These are phyloP conservation scores for Begonia loranthoides DNA, from an alignment of 306 rosid species.

Conservation along the genomic window DNA sequence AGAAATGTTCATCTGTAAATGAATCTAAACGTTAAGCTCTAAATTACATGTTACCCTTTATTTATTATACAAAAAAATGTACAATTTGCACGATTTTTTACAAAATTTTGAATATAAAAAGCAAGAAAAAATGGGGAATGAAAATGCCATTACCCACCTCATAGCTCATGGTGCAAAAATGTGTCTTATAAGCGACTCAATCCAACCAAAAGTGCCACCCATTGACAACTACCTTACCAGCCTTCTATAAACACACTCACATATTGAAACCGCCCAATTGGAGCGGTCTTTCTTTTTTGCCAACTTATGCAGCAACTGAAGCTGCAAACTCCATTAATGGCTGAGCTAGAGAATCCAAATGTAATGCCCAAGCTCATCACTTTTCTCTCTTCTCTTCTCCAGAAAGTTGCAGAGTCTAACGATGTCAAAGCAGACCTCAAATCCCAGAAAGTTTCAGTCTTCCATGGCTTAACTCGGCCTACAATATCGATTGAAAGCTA, in stretches of 20 bases:
- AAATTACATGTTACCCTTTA: too few relatives aligned
- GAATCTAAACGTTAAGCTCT: too few relatives aligned
- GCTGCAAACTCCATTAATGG: slow-evolving; percentile 29
- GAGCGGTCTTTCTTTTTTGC: too few relatives aligned
- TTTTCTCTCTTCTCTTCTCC: slow-evolving; percentile 71
- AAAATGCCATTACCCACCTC: slow-evolving; percentile 21
- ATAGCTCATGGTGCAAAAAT: slow-evolving; percentile 4
- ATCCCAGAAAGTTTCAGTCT: slow-evolving; percentile 59
- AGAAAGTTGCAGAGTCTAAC: slow-evolving; percentile 68
- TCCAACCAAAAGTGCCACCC: slow-evolving; percentile 7
- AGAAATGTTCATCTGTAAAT: too few relatives aligned
- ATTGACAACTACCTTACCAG: slow-evolving; percentile 11
- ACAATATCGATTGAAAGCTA: slow-evolving; percentile 65
- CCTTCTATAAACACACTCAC: not conserved
- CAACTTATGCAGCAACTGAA: too few relatives aligned
- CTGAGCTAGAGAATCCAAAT: slow-evolving; percentile 65
- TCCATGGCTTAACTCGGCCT: slow-evolving; percentile 82
- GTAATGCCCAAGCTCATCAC: slow-evolving; percentile 58
- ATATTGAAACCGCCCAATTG: too few relatives aligned
- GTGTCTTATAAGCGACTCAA: not conserved
- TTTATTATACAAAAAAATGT: not conserved
- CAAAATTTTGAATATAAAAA: too few relatives aligned
- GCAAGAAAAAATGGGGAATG: too few relatives aligned
- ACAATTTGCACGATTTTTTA: too few relatives aligned
- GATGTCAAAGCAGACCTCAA: slow-evolving; percentile 34